Percentiles rank a stretch among this genome's conserved stretches.
Evolutionary conservation across 495 filamentous ascomycete species (phyloP).

Genomic region (Beverwykella pulmonaria): DNA sequence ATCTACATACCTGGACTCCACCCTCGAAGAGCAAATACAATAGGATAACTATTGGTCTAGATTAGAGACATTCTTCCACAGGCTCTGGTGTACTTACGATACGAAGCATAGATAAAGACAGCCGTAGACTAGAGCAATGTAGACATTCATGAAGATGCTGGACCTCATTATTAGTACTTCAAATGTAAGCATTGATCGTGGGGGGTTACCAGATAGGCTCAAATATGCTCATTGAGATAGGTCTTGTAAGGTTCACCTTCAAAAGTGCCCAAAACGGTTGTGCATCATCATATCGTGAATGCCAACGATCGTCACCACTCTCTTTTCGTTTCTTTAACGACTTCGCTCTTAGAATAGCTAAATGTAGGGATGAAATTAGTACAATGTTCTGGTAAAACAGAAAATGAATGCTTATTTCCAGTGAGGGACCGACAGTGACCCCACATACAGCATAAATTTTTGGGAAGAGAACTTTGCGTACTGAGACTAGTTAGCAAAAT

Average conservation of each 20-base stretch:
- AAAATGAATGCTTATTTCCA: conserved; percentile 36
- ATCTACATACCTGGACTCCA: too few relatives aligned
- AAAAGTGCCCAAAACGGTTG: conserved; percentile 57
- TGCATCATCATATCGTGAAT: conserved; percentile 73
- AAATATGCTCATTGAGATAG: conserved; percentile 74
- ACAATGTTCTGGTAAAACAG: too few relatives aligned
- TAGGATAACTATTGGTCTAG: too few relatives aligned
- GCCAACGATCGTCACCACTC: conserved; percentile 73
- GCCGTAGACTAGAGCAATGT: conserved; percentile 63
- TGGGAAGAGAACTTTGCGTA: background rate
- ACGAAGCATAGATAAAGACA: conserved; percentile 88
- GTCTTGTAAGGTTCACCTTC: conserved; percentile 72
- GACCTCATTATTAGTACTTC: background rate
- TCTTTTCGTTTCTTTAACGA: conserved; percentile 71
- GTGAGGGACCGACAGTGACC: conserved; percentile 39
- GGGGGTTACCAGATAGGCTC: conserved; percentile 75
- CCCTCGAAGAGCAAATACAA: too few relatives aligned
- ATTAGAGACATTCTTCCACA: too few relatives aligned
- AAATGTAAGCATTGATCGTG: background rate
- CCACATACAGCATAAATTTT: too few relatives aligned
- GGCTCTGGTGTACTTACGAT: conserved; percentile 51
- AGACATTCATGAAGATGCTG: conserved; percentile 76
- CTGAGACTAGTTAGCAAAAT: background rate
- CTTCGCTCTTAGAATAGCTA: conserved; percentile 65
- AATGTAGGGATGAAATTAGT: background rate